phyloP scores from a whole-genome alignment of 768 basidiomycete species.

The Myochromella boudieri region DNA sequence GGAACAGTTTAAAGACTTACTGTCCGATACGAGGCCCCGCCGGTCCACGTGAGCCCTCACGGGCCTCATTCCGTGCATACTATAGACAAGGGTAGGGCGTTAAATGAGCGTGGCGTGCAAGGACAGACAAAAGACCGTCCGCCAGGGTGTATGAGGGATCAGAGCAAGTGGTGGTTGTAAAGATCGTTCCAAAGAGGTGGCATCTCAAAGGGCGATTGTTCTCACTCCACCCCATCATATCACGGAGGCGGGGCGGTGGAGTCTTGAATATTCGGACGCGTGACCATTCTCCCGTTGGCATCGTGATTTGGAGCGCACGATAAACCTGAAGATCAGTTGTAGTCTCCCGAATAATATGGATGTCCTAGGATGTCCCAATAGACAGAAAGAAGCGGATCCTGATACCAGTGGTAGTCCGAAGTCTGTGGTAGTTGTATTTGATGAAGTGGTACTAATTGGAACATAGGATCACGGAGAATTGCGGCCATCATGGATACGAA shows the following conservation, averaged over 20 bases:
- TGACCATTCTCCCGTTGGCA: constrained; percentile 1
- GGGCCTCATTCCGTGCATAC: constrained; percentile 8
- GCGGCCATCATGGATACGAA: too few relatives aligned
- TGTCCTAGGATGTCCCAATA: too few relatives aligned
- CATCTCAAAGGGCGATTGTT: constrained; percentile 7
- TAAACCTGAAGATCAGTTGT: background rate
- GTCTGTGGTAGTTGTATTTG: too few relatives aligned
- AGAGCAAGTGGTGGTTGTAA: background rate
- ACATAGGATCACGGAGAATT: too few relatives aligned
- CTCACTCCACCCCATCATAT: constrained; percentile 17
- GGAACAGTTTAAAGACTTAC: constrained; percentile 4
- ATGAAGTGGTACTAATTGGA: too few relatives aligned
- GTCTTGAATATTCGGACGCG: background rate
- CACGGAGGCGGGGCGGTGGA: constrained; percentile 7
- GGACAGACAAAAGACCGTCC: background rate
- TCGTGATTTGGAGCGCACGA: background rate
- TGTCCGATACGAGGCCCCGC: constrained; percentile 3
- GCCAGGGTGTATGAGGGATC: background rate
- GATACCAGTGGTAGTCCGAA: too few relatives aligned
- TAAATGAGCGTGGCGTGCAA: constrained; percentile 9
- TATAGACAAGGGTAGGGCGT: background rate
- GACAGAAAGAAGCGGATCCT: background rate
- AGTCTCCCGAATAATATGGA: too few relatives aligned
- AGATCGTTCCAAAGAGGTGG: background rate
- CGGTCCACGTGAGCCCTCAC: constrained; percentile 6